These are phyloP conservation scores for Haplosporangium sp. DNA, from an alignment of 371 early-diverging fungal genomes.

Conservation along the genomic window DNA sequence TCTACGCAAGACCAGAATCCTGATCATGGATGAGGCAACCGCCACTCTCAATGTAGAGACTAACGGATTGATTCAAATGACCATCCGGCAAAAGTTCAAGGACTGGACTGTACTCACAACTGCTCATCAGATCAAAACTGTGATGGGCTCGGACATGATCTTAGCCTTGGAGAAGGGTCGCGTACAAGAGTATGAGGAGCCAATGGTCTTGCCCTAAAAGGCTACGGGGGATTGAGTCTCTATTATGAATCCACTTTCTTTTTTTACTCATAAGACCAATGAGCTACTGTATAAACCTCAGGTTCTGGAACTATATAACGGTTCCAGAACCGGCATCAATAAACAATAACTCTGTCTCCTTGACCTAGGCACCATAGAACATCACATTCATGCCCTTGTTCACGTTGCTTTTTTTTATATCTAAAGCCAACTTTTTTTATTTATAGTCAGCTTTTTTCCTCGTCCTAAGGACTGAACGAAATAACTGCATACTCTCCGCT, in stretches of 20 bases:
- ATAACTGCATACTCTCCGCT: constrained; percentile 89
- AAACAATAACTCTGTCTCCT: too few relatives aligned
- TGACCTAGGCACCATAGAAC: too few relatives aligned
- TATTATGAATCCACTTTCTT: too few relatives aligned
- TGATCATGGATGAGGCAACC: constrained; percentile 78
- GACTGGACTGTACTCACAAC: constrained; percentile 49
- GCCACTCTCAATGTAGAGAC: constrained; percentile 87
- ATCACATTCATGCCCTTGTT: background rate
- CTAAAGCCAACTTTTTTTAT: too few relatives aligned
- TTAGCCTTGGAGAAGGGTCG: constrained; percentile 67
- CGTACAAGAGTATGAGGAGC: constrained; percentile 68
- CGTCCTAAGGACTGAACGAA: constrained; percentile 22
- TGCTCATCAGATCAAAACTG: constrained; percentile 65
- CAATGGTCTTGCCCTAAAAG: too few relatives aligned
- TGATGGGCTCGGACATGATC: constrained; percentile 66
- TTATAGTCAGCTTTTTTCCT: background rate
- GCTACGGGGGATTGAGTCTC: too few relatives aligned
- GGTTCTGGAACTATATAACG: too few relatives aligned
- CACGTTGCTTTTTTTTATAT: too few relatives aligned
- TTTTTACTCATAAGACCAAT: too few relatives aligned
- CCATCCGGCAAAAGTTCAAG: constrained; percentile 76
- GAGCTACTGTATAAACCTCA: too few relatives aligned
- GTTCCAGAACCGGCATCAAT: too few relatives aligned
- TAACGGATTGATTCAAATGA: constrained; percentile 84
- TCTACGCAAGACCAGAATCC: constrained; percentile 57